Evolutionary conservation across 2,329 filamentous ascomycete genomes (phyloP).

Genomic region (Cytospora piceae): DNA sequence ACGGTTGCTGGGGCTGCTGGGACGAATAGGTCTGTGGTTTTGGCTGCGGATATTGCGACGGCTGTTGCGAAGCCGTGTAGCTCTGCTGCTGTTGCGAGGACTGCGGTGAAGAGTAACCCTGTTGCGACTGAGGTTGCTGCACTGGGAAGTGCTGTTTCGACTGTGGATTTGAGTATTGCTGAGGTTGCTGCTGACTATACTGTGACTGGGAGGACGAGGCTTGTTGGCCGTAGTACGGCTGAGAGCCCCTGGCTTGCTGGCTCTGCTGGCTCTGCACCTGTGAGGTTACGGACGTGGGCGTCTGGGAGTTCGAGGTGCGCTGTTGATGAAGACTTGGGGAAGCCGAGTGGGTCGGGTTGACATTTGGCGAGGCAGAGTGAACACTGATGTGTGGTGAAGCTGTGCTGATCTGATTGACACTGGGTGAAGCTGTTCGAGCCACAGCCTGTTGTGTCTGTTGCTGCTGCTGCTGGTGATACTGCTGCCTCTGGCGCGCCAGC

Average conservation of each 20-base stretch:
- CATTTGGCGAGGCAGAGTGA: conserved; percentile 28
- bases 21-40: conserved; percentile 28
- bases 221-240: conserved; percentile 28
- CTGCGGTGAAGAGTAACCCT: conserved; percentile 24
- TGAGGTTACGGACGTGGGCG: conserved; percentile 26
- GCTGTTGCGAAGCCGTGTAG: conserved; percentile 23
- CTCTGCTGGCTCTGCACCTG: conserved; percentile 26
- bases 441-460: conserved; percentile 33
- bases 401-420: conserved; percentile 25
- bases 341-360: conserved; percentile 17
- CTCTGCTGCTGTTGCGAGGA: conserved; percentile 24
- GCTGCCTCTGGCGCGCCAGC: conserved; percentile 31
- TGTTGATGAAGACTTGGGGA: conserved; percentile 29
- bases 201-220: conserved; percentile 13
- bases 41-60: conserved; percentile 25
- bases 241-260: conserved; percentile 26
- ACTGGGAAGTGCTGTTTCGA: conserved; percentile 27
- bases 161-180: conserved; percentile 22
- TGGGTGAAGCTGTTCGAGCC: conserved; percentile 28
- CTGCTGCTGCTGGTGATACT: conserved; percentile 31
- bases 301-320: conserved; percentile 26
- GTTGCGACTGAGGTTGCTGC: conserved; percentile 28
- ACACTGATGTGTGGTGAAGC: conserved; percentile 28
- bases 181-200: conserved; percentile 26
- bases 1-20: conserved; percentile 25